These are phyloP conservation scores for Striga hermonthica DNA, from an alignment of 305 asterid genomes.

Conservation along the genomic window DNA sequence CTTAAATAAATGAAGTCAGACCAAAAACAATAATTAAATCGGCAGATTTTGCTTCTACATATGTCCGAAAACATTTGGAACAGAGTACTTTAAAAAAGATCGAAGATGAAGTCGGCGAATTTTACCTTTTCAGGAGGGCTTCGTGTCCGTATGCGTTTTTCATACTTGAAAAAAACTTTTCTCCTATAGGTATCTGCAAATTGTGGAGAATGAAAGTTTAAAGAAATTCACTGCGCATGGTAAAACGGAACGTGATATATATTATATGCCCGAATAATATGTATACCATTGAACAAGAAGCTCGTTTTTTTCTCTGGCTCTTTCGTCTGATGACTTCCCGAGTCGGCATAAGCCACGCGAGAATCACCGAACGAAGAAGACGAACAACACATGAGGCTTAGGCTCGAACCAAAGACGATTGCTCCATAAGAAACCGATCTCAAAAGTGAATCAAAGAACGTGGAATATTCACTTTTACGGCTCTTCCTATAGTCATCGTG, in stretches of 20 bases:
- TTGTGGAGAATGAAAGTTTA: neutral
- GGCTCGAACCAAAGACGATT: conserved; percentile 45
- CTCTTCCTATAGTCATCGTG: neutral
- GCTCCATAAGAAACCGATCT: conserved; percentile 44
- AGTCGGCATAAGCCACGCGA: conserved; percentile 57
- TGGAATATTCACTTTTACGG: conserved; percentile 18
- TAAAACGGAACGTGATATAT: neutral
- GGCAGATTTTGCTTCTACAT: no score
- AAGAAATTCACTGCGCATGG: neutral
- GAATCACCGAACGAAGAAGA: conserved; percentile 37
- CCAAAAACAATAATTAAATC: neutral
- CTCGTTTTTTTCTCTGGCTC: conserved; percentile 42
- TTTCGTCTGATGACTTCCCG: conserved; percentile 32
- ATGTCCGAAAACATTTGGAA: neutral
- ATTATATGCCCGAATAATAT: no score
- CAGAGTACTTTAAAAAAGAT: neutral
- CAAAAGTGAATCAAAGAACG: conserved; percentile 35
- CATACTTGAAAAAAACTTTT: conserved; percentile 92
- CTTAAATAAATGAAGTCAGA: conserved; percentile 31
- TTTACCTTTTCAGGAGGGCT: conserved; percentile 94
- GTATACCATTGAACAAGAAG: conserved; percentile 63
- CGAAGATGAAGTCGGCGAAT: neutral
- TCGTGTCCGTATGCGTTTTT: conserved; percentile 71
- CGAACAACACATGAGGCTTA: conserved; percentile 43
- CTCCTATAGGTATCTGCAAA: conserved; percentile 71